Evolutionary conservation across 768 basidiomycete genomes (phyloP), one percentile per base, ranked within the genome.

Genomic region (Phaffia tasmanica): DNA sequence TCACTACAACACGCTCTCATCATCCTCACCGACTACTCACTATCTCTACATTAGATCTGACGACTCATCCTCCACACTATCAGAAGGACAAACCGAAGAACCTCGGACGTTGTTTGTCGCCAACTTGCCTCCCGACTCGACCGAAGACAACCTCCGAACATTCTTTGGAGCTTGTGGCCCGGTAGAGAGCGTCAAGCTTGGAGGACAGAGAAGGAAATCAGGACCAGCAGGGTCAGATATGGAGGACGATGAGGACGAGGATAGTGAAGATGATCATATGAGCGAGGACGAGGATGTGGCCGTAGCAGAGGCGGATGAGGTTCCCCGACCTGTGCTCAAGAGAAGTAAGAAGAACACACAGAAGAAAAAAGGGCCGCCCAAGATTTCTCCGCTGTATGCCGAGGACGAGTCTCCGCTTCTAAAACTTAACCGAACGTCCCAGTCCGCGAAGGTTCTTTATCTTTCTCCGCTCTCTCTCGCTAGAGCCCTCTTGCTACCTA

Each of bases 71-170:
- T 25, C 54, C 18, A 32, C 65, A 19, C 42, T 63, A 6, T 60
- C 68, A 0, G 66, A 62, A 25, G 68, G 46, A 46, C 68, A 70
- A 50, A 80, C 77, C 62, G 78, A 82, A 70, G 74, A 83, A 42
- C 84, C 82, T 19, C 82, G 90, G 54, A 93, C 90, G 0, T 79
- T 94, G 14, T 97, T 97, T 73, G 78, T 93, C 2, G 88, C 87
- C 63, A 95, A 97, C 72, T 78, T 93, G 6, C 91, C 93, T 1
- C 85, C 89, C 64, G 90, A 94, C 74, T 83, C 88, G 3, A 88
- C 88, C 0, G 87, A 88, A 71, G 81, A 87, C 48, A 89, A 91
- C 72, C 76, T 95, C 0, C 78, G 83, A 1, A 76, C 82, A 15
- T 79, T 95, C n/a, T 93, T 93, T 79, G 85, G 85, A 72, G 72